These are phyloP conservation scores for Fagopyrum tataricum DNA, from an alignment of 148 eudicot species.

Conservation along the genomic window DNA sequence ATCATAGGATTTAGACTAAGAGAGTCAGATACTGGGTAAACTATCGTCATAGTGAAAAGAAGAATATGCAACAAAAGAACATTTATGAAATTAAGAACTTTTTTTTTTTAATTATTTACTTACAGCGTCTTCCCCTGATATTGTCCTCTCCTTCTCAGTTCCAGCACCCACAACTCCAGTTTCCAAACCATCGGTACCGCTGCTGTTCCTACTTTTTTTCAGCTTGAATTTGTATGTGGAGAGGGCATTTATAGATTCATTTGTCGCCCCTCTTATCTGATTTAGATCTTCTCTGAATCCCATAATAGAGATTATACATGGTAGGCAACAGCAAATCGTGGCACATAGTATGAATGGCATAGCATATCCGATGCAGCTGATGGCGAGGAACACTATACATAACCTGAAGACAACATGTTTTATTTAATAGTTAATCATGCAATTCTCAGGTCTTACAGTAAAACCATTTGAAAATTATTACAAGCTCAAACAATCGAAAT, in stretches of 20 bases:
- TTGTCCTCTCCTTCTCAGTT: slow-evolving; percentile 73
- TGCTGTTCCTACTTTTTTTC: slow-evolving; percentile 47
- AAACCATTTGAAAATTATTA: background rate
- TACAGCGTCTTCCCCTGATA: slow-evolving; percentile 95
- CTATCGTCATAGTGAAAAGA: background rate
- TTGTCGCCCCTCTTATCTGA: slow-evolving; percentile 79
- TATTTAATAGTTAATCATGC: background rate
- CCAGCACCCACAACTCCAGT: slow-evolving; percentile 78
- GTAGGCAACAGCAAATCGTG: slow-evolving; percentile 92
- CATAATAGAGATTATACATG: slow-evolving; percentile 79
- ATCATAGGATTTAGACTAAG: background rate
- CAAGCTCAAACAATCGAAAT: background rate
- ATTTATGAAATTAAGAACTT: background rate
- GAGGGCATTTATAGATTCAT: slow-evolving; percentile 77
- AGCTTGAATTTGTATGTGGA: slow-evolving; percentile 78
- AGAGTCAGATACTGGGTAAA: background rate
- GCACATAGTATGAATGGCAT: slow-evolving; percentile 97
- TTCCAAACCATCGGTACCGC: slow-evolving; percentile 33
- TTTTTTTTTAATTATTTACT: slow-evolving; percentile 16
- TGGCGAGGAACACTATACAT: slow-evolving; percentile 79
- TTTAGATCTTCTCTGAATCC: slow-evolving; percentile 81
- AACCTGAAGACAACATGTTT: slow-evolving; percentile 40
- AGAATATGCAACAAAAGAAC: background rate
- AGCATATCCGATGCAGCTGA: slow-evolving; percentile 97
- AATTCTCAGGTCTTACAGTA: background rate